Evolutionary conservation across 108 stramenopile genomes (phyloP), one percentile per base, ranked within the genome.

Genomic region (Discostella stelligeroides): DNA sequence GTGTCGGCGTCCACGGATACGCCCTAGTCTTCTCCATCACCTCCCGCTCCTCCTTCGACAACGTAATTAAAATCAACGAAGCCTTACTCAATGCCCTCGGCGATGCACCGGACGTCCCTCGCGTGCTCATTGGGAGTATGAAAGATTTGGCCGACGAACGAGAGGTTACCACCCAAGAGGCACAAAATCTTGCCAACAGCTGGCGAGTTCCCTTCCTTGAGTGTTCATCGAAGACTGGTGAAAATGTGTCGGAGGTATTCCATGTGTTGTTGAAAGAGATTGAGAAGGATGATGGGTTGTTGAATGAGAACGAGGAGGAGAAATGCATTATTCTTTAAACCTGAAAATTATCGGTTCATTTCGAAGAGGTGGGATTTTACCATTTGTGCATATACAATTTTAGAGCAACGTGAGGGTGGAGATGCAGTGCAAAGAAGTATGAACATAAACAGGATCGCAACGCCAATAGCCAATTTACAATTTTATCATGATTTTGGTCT

Each of bases 61-160:
- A 81, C 49, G 87, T 93, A 10, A 59, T 46, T 34, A 84, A 91
- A 59, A 90, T 96, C 60, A 96, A 96, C 60, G 92, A 91, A 13
- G 68, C 83, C 0, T 76, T 96, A 5, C 70, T 94, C 24, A 89
- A 87, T 63, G 84, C 89, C 10, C 81, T 93, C 29, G 92, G 95
- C 11, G 89, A 92, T 73, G 81, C 89, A 7, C 91, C 88, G 1
- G 91, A 93, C 53, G 88, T 93, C 10, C 92, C 92, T 14, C 88
- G 95, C 18, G 89, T 96, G 8, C 66, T 96, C 38, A 91, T 93
- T 2, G 95, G 92, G n/a, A 86, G 84, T 55, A 93, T 91, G 88
- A 80, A 74, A 25, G 95, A 96, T 72, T 64, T 92, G 66, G 59
- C 56, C 18, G 88, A 82, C 45, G 76, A 87, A 40, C 66, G 92